Base-by-base conservation (phyloP, 176 grass and related monocot species). In the Eragrostis nindensis region DNA sequence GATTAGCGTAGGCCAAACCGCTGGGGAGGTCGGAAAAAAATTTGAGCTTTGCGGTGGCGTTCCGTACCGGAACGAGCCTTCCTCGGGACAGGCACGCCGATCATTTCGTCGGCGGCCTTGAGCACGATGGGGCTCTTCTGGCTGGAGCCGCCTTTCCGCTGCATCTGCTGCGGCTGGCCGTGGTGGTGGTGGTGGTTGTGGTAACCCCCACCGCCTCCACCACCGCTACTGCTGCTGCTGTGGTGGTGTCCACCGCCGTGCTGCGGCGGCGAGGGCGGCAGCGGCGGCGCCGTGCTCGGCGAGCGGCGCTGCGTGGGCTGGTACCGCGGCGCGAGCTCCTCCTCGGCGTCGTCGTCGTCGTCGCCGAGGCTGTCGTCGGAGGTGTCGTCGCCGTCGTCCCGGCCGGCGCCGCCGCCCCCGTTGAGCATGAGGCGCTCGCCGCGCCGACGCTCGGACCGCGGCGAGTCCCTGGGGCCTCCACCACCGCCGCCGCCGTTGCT, bases 51-150 rank as follows among this genome's bases (percentile, higher is more conserved):
- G 24, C 39, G 5, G 67, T 1, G 8, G 14, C 2, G 67, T 4
- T 36, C 32, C 62, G 22, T 85, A 99, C 97, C 86, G 32, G 97
- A 95, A 36, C 97, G 93, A 8, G 97, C 90, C 90, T 99, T 99
- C 79, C 97, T 83, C 0, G 97, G 97, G 14, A 99, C 97, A 2
- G 90, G 73, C 45, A 99, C 90, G 16, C 97, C 97, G 67, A 99
- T 99, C 97, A 99, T 99, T 82, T 99, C 97, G 78, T 99, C 97
- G 27, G 93, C 97, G 4, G 89, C 80, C 79, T 94, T 94, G 87
- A 79, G 77, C 8, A 71, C 72, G 44, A 57, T 11, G 57, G 94
- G 78, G 46, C 75, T 77, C 87, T 91, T 87, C 5, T 91, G 57
- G 86, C 79, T 78, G 21, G 92, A 39, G 36, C 71, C 82, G 10